phyloP scores from a whole-genome alignment of 2,329 filamentous ascomycete genomes.

The Fulvia fulva region DNA sequence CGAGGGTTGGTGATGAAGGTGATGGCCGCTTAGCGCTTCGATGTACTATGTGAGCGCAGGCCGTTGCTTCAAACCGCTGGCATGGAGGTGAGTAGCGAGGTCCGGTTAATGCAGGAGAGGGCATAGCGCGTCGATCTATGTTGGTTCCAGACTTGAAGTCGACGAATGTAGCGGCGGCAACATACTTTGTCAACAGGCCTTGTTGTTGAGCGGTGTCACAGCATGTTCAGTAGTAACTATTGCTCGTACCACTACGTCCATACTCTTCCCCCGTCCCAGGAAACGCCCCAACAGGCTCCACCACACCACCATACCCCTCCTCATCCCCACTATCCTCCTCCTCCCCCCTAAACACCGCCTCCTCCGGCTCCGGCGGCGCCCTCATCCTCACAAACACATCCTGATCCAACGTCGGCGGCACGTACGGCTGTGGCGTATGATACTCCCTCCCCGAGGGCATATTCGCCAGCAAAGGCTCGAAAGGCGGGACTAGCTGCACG shows the following conservation, averaged over 20 bases:
- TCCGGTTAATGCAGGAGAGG: too few species aligned
- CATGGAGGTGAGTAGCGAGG: too few species aligned
- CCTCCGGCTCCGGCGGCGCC: slow-evolving; percentile 51
- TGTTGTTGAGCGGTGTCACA: too few species aligned
- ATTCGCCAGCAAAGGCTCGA: slow-evolving; percentile 66
- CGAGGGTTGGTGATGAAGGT: not conserved
- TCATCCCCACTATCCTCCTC: slow-evolving; percentile 46
- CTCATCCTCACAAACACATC: slow-evolving; percentile 59
- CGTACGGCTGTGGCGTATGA: slow-evolving; percentile 65
- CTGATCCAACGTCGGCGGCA: slow-evolving; percentile 61
- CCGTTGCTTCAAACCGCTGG: too few species aligned
- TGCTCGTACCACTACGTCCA: slow-evolving; percentile 27
- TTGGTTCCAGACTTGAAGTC: too few species aligned
- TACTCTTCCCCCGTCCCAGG: slow-evolving; percentile 43
- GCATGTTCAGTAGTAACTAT: slow-evolving; percentile 31
- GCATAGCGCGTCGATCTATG: too few species aligned
- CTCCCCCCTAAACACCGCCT: slow-evolving; percentile 40
- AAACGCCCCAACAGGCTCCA: slow-evolving; percentile 47
- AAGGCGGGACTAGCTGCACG: slow-evolving; percentile 69
- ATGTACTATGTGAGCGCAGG: too few species aligned
- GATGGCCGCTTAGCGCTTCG: not conserved
- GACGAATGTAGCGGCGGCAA: too few species aligned
- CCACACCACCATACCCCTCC: slow-evolving; percentile 28
- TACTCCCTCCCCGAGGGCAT: slow-evolving; percentile 90
- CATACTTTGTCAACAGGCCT: too few species aligned